These are phyloP conservation scores for Starmerella bacillaris DNA, from an alignment of 805 yeast species.

Conservation along the genomic window DNA sequence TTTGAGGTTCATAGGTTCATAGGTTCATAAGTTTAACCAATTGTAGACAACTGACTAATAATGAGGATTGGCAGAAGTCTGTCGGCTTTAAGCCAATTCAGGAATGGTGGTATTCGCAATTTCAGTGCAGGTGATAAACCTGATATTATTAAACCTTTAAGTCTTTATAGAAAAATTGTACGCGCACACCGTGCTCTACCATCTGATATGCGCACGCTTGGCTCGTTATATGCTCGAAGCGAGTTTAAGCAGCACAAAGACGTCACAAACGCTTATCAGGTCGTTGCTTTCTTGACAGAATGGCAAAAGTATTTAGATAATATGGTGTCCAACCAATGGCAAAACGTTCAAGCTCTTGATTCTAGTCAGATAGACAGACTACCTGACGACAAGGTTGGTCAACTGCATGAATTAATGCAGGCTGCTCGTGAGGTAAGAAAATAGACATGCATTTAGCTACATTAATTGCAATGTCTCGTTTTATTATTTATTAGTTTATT, in stretches of 20 bases:
- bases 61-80: no score
- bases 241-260: conserved; percentile 75
- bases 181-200: conserved; percentile 54
- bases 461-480: no score
- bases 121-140: no score
- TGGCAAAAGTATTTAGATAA: conserved; percentile 52
- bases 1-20: no score
- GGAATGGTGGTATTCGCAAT: no score
- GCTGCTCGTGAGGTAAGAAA: no score
- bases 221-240: conserved; percentile 73
- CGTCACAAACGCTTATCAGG: conserved; percentile 78
- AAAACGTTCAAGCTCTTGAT: conserved; percentile 37
- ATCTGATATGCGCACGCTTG: conserved; percentile 55
- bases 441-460: no score
- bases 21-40: no score
- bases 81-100: no score
- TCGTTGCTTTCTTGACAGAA: conserved; percentile 77
- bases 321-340: conserved; percentile 38
- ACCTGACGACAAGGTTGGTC: conserved; percentile 81
- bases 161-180: conserved; percentile 59
- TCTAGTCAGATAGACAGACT: conserved; percentile 53
- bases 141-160: no score
- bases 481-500: no score
- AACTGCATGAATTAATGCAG: conserved; percentile 33
- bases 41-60: no score